Conservation (phyloP, 2,329 filamentous ascomycete species). For the Sphaerulina musiva region DNA sequence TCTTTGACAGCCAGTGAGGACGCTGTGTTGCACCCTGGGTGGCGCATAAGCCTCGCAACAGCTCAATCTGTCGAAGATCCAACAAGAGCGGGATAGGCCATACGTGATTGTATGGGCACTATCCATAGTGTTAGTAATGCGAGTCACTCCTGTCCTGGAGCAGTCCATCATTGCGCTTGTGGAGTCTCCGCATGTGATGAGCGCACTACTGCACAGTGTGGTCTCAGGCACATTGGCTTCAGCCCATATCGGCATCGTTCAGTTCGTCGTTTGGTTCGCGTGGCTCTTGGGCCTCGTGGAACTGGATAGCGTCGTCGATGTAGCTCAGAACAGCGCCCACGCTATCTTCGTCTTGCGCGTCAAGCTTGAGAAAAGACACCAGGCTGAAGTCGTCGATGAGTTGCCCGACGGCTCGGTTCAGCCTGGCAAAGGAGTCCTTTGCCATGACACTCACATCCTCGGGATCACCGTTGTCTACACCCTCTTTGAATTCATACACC, state of each 20-base stretch:
- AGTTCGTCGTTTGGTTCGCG: constrained; percentile 65
- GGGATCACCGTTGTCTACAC: constrained; percentile 51
- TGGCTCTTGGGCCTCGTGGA: constrained; percentile 86
- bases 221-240: constrained; percentile 11
- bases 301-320: constrained; percentile 91
- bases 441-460: constrained; percentile 64
- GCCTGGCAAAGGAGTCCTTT: constrained; percentile 69
- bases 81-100: no score
- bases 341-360: constrained; percentile 87
- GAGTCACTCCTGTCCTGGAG: no score
- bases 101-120: no score
- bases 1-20: background rate
- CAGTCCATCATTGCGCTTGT: no score
- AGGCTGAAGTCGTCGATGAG: constrained; percentile 97
- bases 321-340: constrained; percentile 78
- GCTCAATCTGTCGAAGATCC: no score
- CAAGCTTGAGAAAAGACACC: constrained; percentile 88
- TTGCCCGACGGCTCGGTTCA: constrained; percentile 82
- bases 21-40: background rate
- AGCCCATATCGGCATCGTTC: constrained; percentile 41
- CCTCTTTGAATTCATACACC: constrained; percentile 36
- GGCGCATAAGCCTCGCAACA: no score
- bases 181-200: no score
- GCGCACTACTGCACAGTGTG: background rate
- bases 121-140: no score